Base-by-base conservation (phyloP, 129 eudicot genomes). In the Escallonia herrerae region DNA sequence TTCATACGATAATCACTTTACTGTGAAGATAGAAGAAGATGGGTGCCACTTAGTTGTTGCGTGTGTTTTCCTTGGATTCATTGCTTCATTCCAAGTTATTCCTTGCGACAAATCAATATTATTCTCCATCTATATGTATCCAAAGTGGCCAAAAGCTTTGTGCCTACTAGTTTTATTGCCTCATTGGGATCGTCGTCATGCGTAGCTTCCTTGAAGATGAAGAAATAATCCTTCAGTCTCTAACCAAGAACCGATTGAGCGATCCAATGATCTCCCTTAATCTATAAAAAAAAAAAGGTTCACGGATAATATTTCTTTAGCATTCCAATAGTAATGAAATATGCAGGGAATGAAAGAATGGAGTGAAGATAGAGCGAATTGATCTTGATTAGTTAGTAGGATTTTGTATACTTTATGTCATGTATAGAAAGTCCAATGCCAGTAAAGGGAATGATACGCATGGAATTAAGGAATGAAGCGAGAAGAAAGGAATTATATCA, bases 21-120 rank as follows among this genome's bases (percentile, higher is more conserved):
- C 1, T 41, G 43, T 38, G 51, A n/a, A 65, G 43, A 55, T 14
- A 48, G 40, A 22, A 55, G 58, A 15, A 41, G 45, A 37, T 38
- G 11, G 33, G 33, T 22, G 33, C 33, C 0, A 22, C 33, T 22
- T 22, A 1, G 33, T 7, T 11, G 40, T 6, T 40, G n/a, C 8
- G 14, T 53, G 8, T 64, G 41, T 64, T 6, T 3, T 0, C 11
- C 33, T 48, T 5, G 43, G 74, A 51, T 72, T 47, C 78, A 78
- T 78, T 78, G 7, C 78, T 78, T 78, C 60, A 56, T 11, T 58
- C 5, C 43, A 53, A 43, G 55, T 61, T 70, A 78, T 78, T 72
- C 78, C 54, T 78, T 78, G 78, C 82, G 53, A 58, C 67, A 43
- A 8, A 53, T 56, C 50, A 61, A 47, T 74, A 55, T 67, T 52